These are phyloP conservation scores for Salvia rosmarinus DNA, from an alignment of 257 asterid species.

Conservation along the genomic window DNA sequence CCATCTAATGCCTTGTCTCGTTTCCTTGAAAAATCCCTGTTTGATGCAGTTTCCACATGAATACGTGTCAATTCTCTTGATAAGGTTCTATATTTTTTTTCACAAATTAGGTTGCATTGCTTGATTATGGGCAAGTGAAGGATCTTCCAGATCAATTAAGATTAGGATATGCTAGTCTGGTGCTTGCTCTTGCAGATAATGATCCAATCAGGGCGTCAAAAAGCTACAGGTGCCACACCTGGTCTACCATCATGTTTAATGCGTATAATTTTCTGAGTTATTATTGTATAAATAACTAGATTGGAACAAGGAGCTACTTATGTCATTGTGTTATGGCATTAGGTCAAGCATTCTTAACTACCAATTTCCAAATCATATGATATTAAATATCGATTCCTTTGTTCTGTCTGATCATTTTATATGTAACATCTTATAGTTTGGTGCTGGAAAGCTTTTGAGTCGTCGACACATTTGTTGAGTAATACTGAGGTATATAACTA, in stretches of 20 bases:
- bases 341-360: slow-evolving; percentile 2
- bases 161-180: slow-evolving; percentile 89
- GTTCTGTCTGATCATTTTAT: background rate
- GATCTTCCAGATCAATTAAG: slow-evolving; percentile 87
- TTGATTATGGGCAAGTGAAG: slow-evolving; percentile 99
- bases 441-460: background rate
- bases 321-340: slow-evolving; percentile 16
- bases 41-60: slow-evolving; percentile 8
- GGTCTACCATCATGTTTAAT: slow-evolving; percentile 15
- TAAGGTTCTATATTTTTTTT: slow-evolving; percentile 14
- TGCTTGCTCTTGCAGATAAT: slow-evolving; percentile 90
- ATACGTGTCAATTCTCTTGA: background rate
- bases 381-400: background rate
- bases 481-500: background rate
- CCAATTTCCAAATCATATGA: slow-evolving; percentile 2
- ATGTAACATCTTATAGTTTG: slow-evolving; percentile 1
- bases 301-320: background rate
- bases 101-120: slow-evolving; percentile 78
- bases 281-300: background rate
- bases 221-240: slow-evolving; percentile 77
- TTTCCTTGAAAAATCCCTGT: slow-evolving; percentile 19
- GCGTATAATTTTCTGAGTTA: background rate
- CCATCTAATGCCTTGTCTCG: slow-evolving; percentile 26
- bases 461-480: background rate
- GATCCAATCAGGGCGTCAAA: slow-evolving; percentile 76